A percentile compares a stretch with the other conserved stretches of the same genome.
Evolutionary conservation across 345 rosid genomes (phyloP).

Genomic region (Euphorbia pulcherrima): DNA sequence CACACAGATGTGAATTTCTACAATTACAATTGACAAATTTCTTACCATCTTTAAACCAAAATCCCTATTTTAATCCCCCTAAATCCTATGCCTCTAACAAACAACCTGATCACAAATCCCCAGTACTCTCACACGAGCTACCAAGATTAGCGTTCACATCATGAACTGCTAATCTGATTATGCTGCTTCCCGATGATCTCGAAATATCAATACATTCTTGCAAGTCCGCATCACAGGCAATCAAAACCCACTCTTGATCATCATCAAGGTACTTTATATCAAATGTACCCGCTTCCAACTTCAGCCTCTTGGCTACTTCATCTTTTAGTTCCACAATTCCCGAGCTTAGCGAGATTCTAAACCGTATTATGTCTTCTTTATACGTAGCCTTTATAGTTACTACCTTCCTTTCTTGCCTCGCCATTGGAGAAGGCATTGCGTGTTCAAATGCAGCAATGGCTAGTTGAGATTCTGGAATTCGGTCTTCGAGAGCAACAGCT

Average conservation of each 20-base stretch:
- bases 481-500: constrained; percentile 42
- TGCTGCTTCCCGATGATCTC: constrained; percentile 54
- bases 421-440: constrained; percentile 25
- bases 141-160: constrained; percentile 61
- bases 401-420: constrained; percentile 37
- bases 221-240: constrained; percentile 76
- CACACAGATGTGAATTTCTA: neutral
- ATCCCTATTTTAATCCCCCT: constrained; percentile 14
- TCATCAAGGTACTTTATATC: constrained; percentile 82
- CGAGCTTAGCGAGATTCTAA: constrained; percentile 50
- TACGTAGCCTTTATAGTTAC: constrained; percentile 75
- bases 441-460: constrained; percentile 24
- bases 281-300: constrained; percentile 64
- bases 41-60: constrained; percentile 24
- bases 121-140: constrained; percentile 90
- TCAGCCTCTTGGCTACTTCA: constrained; percentile 83
- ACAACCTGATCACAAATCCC: constrained; percentile 31
- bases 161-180: constrained; percentile 61
- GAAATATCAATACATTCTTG: constrained; percentile 74
- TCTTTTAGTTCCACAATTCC: constrained; percentile 64
- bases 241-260: constrained; percentile 76
- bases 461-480: constrained; percentile 41
- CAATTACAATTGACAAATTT: constrained; percentile 4
- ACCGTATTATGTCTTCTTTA: constrained; percentile 74
- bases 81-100: constrained; percentile 14